Evolutionary conservation across 1,139 yeast species (phyloP).

Genomic region (Kluyveromyces sp.): DNA sequence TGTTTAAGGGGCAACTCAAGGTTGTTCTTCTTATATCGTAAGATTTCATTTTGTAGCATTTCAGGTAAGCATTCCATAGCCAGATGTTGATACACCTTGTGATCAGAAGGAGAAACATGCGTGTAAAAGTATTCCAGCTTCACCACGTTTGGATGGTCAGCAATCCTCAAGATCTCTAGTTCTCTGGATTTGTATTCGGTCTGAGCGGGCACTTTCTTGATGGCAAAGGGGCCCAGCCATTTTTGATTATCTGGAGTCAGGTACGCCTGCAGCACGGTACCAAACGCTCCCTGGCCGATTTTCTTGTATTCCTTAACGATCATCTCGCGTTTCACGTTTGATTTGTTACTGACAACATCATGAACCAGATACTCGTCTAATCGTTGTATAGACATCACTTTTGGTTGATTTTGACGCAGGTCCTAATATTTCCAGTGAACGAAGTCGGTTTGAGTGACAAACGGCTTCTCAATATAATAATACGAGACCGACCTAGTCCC

Average conservation of each 20-base stretch:
- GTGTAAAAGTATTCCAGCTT: constrained; percentile 63
- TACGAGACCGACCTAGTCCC: too few relatives aligned
- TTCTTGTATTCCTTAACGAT: constrained; percentile 61
- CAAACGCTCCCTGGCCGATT: constrained; percentile 82
- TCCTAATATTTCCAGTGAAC: not conserved
- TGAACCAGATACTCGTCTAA: constrained; percentile 40
- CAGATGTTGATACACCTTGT: constrained; percentile 64
- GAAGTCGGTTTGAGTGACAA: too few relatives aligned
- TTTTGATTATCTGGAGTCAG: constrained; percentile 34
- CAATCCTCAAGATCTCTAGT: constrained; percentile 63
- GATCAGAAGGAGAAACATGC: constrained; percentile 46
- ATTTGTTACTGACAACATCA: constrained; percentile 57
- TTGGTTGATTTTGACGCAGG: not conserved
- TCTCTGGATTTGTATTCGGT: constrained; percentile 79
- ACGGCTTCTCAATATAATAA: too few relatives aligned
- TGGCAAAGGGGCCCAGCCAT: constrained; percentile 77
- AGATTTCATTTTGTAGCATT: constrained; percentile 66
- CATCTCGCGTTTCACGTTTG: constrained; percentile 52
- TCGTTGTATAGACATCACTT: constrained; percentile 13
- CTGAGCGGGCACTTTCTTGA: constrained; percentile 76
- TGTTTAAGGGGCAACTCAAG: constrained; percentile 64
- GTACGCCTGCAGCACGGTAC: constrained; percentile 73
- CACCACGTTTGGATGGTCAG: constrained; percentile 74
- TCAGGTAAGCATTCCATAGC: constrained; percentile 86
- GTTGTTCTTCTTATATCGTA: constrained; percentile 56